Percentiles rank a stretch among this genome's conserved stretches.
phyloP scores from a whole-genome alignment of 352 stramenopile genomes.

The Saprolegnia parasitica region DNA sequence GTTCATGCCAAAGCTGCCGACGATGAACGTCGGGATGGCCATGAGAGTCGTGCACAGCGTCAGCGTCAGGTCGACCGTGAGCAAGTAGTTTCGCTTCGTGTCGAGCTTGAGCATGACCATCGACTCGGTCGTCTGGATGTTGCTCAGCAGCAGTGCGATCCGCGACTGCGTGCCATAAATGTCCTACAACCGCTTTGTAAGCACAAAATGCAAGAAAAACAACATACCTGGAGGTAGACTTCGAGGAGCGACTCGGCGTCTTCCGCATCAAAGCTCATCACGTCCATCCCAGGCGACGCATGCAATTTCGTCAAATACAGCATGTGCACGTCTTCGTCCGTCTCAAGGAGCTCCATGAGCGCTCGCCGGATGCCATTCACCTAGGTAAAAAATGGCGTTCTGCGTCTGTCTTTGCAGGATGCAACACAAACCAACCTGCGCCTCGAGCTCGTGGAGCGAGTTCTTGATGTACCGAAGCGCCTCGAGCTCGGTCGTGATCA shows the following conservation, averaged over 20 bases:
- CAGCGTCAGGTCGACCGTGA: conserved; percentile 44
- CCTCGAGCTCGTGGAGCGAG: conserved; percentile 36
- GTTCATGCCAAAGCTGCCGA: conserved; percentile 49
- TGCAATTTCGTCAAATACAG: conserved; percentile 38
- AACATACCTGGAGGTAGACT: conserved; percentile 35
- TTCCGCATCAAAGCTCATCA: conserved; percentile 39
- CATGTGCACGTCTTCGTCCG: conserved; percentile 33
- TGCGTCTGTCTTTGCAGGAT: no score
- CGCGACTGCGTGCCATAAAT: conserved; percentile 40
- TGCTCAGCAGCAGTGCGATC: conserved; percentile 35
- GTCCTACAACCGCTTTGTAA: conserved; percentile 26
- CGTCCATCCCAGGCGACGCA: conserved; percentile 22
- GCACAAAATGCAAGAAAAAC: background rate
- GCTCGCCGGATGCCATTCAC: conserved; percentile 33
- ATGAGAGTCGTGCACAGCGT: conserved; percentile 37
- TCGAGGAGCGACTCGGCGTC: conserved; percentile 39
- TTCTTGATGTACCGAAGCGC: conserved; percentile 41
- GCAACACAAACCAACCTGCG: no score
- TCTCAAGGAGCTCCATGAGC: conserved; percentile 36
- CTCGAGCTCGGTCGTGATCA: conserved; percentile 38
- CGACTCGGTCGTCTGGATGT: conserved; percentile 37
- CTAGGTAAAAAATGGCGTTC: background rate
- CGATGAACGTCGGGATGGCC: conserved; percentile 40
- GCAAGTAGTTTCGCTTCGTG: conserved; percentile 48
- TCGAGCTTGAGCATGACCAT: conserved; percentile 50